Evolutionary conservation across 306 rosid genomes (phyloP).

Genomic region (Trifolium dubium): DNA sequence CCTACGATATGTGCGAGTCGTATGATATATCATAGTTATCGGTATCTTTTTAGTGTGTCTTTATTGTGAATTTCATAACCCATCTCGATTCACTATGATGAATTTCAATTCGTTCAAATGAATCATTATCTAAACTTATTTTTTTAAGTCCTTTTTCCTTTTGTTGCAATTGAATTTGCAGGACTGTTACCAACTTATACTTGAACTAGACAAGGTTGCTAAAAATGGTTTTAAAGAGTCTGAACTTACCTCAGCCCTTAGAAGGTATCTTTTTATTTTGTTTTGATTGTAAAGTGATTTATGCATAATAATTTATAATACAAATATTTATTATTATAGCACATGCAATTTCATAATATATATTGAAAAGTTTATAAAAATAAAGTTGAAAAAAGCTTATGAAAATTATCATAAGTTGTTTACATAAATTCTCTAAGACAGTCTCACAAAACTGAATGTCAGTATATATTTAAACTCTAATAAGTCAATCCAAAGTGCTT

Average conservation of each 20-base stretch:
- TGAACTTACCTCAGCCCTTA: conserved; percentile 47
- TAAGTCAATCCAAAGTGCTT: too few species aligned
- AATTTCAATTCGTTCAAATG: background rate
- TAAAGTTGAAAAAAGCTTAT: too few species aligned
- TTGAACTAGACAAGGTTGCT: conserved; percentile 51
- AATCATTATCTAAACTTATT: background rate
- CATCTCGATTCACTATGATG: background rate
- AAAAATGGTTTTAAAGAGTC: conserved; percentile 23
- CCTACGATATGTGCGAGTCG: background rate
- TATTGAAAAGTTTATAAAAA: too few species aligned
- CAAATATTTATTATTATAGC: background rate
- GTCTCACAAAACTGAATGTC: too few species aligned
- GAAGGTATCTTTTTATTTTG: conserved; percentile 42
- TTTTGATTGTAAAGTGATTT: background rate
- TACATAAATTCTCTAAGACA: too few species aligned
- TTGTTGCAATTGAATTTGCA: conserved; percentile 19
- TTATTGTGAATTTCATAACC: background rate
- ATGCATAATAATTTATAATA: background rate
- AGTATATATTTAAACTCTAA: too few species aligned
- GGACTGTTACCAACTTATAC: conserved; percentile 54
- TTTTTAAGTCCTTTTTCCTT: too few species aligned
- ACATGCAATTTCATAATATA: too few species aligned
- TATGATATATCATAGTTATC: too few species aligned
- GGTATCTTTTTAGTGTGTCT: background rate
- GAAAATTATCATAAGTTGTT: too few species aligned